Conservation (phyloP, 345 rosid species). For the Moricandia arvensis region DNA sequence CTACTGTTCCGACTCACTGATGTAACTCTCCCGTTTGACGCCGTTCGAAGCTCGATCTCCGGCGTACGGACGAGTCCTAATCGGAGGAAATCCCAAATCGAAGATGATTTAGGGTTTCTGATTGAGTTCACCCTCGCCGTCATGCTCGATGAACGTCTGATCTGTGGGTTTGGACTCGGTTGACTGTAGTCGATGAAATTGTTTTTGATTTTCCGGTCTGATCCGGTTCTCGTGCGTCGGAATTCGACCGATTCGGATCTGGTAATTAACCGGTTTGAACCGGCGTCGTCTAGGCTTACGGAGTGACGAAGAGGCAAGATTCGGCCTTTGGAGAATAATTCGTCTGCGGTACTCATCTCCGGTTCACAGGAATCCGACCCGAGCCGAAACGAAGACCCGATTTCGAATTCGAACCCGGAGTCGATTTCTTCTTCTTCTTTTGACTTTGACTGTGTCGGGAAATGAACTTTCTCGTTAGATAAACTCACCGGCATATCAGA, state of each 20-base stretch:
- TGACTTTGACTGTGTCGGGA: constrained; percentile 5
- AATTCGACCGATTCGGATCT: constrained; percentile 64
- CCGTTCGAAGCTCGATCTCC: constrained; percentile 56
- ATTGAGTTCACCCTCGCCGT: constrained; percentile 28
- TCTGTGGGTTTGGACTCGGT: constrained; percentile 82
- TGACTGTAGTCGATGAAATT: constrained; percentile 47
- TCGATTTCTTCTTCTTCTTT: constrained; percentile 50
- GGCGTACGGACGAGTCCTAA: constrained; percentile 75
- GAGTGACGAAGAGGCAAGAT: constrained; percentile 68
- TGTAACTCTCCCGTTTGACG: constrained; percentile 31
- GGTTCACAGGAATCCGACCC: constrained; percentile 42
- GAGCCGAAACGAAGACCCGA: constrained; percentile 39
- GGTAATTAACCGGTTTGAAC: constrained; percentile 31
- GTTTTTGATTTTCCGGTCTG: constrained; percentile 45
- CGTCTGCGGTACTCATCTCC: constrained; percentile 74
- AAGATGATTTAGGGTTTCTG: constrained; percentile 44
- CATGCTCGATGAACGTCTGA: constrained; percentile 45
- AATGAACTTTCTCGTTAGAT: constrained; percentile 11
- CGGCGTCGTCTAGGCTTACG: constrained; percentile 47
- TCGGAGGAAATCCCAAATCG: constrained; percentile 70
- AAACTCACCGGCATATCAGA: constrained; percentile 60
- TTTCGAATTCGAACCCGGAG: constrained; percentile 46
- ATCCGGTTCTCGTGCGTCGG: constrained; percentile 21
- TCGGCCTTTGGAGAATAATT: constrained; percentile 68
- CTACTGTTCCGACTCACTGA: constrained; percentile 61